A percentile compares a stretch with the other conserved stretches of the same genome.
These are phyloP conservation scores for Mycena floridula DNA, from an alignment of 768 basidiomycete species.

Conservation along the genomic window DNA sequence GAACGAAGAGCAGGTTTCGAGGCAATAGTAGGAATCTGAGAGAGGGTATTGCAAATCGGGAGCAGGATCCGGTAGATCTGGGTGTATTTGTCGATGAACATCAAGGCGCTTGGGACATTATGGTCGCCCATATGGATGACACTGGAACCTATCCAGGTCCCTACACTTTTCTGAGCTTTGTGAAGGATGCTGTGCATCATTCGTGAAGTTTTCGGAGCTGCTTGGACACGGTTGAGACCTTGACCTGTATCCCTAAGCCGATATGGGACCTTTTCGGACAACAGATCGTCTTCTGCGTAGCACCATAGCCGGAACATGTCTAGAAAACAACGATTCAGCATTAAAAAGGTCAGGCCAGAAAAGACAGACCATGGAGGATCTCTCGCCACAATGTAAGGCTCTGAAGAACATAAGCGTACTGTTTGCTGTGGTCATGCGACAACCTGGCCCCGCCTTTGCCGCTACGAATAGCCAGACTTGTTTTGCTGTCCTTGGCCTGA, in stretches of 20 bases:
- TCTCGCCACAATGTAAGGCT: conserved; percentile 85
- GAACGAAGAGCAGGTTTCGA: conserved; percentile 64
- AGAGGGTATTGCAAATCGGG: conserved; percentile 78
- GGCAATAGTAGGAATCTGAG: conserved; percentile 60
- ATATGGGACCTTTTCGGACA: conserved; percentile 70
- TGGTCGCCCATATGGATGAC: conserved; percentile 90
- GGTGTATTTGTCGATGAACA: conserved; percentile 92
- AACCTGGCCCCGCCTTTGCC: conserved; percentile 76
- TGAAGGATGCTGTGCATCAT: conserved; percentile 87
- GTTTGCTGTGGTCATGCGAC: conserved; percentile 79
- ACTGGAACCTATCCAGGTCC: conserved; percentile 79
- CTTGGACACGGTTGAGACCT: conserved; percentile 85
- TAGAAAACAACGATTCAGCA: conserved; percentile 20
- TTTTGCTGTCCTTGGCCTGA: conserved; percentile 54
- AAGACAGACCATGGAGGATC: conserved; percentile 64
- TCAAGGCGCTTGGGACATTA: conserved; percentile 76
- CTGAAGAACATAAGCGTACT: conserved; percentile 82
- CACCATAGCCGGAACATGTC: conserved; percentile 90
- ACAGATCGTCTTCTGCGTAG: conserved; percentile 72
- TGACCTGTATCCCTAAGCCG: conserved; percentile 86
- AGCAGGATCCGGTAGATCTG: conserved; percentile 88
- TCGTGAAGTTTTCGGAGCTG: conserved; percentile 81
- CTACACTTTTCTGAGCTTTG: conserved; percentile 76
- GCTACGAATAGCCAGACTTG: conserved; percentile 73
- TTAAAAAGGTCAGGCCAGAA: background rate